Base-by-base conservation (phyloP, 805 yeast species). In the Middelhovenomyces tepae region DNA sequence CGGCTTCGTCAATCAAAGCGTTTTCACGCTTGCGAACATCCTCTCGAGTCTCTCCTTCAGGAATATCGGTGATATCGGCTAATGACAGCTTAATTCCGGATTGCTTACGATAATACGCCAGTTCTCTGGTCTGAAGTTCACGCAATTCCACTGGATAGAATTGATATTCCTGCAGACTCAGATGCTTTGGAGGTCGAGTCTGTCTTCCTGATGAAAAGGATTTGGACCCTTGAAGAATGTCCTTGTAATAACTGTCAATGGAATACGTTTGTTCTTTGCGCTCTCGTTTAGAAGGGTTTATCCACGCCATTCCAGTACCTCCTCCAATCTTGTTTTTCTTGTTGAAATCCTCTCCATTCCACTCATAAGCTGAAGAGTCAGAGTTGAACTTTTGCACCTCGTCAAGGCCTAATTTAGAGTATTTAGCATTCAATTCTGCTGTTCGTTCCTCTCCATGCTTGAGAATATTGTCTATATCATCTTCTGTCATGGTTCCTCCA, bases 371-470 rank as follows among this genome's bases (percentile, higher is more conserved):
- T 16, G 78, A 78, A 8, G 56, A 40, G 47, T 89, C 95, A 8
- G 85, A 78, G 4, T 94, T 79, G 50, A 87, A 89, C 52, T 86
- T 87, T 50, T 87, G 96, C 33, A 89, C 63, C 50, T 89, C 98
- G 53, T 89, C 96, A 15, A 89, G 63, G 13, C 97, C 97, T 24
- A 91, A 65, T 23, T 77, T 74, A 31, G 86, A 75, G 54, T 83
- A 91, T 50, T 82, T 82, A 2, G 76, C 82, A 54, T 84, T 87
- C 39, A 89, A 62, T 31, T 71, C 71, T 15, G 76, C 71, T 0
- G 98, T 89, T 42, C 82, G 80, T 42, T 75, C 79, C 38, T 84
- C 85, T 32, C 97, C 95, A 40, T 73, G 72, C 40, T 69, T 65
- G 47, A 89, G 65, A 47, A 91, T 84, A 1, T 71, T 78, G 29